A percentile compares a stretch with the other conserved stretches of the same genome.
Conservation (phyloP, 768 basidiomycete genomes). For the Nidularia pulvinata region DNA sequence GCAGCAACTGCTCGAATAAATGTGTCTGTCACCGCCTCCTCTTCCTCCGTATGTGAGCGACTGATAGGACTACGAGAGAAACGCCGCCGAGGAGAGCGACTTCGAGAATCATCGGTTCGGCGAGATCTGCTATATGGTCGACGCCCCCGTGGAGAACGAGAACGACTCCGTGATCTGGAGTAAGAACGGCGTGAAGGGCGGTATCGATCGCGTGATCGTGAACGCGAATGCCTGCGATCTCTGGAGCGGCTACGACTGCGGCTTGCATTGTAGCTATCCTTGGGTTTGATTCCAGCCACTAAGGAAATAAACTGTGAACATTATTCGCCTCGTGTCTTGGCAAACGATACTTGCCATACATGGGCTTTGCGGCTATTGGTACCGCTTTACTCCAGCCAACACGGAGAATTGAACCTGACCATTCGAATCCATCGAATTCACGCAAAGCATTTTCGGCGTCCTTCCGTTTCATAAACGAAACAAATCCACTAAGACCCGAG, state of each 20-base stretch:
- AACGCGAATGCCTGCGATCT: conserved; percentile 25
- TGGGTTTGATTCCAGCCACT: conserved; percentile 8
- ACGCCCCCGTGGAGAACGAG: conserved; percentile 35
- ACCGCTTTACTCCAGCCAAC: conserved; percentile 99
- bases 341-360: conserved; percentile 63
- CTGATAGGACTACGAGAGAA: conserved; percentile 51
- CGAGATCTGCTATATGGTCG: conserved; percentile 30
- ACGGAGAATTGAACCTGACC: conserved; percentile 86
- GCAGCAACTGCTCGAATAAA: conserved; percentile 89
- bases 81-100: conserved; percentile 46
- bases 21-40: conserved; percentile 73
- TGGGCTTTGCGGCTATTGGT: conserved; percentile 73
- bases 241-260: conserved; percentile 19
- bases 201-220: not conserved
- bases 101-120: conserved; percentile 31
- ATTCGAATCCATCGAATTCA: conserved; percentile 91
- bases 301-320: not conserved
- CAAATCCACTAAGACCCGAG: conserved; percentile 90
- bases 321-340: too few relatives aligned
- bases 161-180: conserved; percentile 36
- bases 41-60: conserved; percentile 48
- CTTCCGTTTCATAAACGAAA: conserved; percentile 92
- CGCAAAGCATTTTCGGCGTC: conserved; percentile 90
- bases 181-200: conserved; percentile 1
- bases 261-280: conserved; percentile 7